Conservation (phyloP, 106 monocot genomes). For the Apostasia ramifera region DNA sequence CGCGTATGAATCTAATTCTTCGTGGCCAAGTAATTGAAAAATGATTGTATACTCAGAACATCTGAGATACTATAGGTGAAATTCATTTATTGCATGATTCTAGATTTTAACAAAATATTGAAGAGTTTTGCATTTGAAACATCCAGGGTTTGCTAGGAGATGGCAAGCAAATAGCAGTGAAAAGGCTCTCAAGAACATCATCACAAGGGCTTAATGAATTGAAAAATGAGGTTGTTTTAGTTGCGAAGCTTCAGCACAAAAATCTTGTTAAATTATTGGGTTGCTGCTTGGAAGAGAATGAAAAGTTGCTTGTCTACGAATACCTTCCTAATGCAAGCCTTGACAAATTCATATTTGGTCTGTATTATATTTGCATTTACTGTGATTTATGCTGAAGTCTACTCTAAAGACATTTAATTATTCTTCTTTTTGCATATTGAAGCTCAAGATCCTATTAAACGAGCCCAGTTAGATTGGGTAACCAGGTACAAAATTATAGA, state of each 20-base stretch:
- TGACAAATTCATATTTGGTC: constrained; percentile 11
- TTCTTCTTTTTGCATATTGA: too few relatives aligned
- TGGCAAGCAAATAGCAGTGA: constrained; percentile 10
- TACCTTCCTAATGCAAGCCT: constrained; percentile 15
- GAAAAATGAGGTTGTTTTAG: constrained; percentile 10
- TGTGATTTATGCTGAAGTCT: too few relatives aligned
- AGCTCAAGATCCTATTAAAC: background rate
- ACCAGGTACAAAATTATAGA: constrained; percentile 8
- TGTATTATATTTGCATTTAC: too few relatives aligned
- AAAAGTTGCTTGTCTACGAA: constrained; percentile 13
- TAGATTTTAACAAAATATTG: background rate
- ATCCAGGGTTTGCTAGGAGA: constrained; percentile 5
- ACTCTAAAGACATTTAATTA: too few relatives aligned
- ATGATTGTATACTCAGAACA: too few relatives aligned
- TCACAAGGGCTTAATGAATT: constrained; percentile 4
- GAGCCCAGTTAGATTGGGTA: constrained; percentile 8
- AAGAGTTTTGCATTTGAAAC: too few relatives aligned
- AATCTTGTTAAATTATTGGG: constrained; percentile 11
- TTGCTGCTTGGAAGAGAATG: constrained; percentile 10
- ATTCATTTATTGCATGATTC: too few relatives aligned
- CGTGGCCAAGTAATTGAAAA: too few relatives aligned
- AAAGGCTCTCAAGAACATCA: constrained; percentile 8
- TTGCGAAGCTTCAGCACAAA: constrained; percentile 15
- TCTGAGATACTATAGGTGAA: too few relatives aligned
- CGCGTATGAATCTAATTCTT: too few relatives aligned